Evolutionary conservation across 345 rosid genomes (phyloP).

Genomic region (Hibiscus trionum): DNA sequence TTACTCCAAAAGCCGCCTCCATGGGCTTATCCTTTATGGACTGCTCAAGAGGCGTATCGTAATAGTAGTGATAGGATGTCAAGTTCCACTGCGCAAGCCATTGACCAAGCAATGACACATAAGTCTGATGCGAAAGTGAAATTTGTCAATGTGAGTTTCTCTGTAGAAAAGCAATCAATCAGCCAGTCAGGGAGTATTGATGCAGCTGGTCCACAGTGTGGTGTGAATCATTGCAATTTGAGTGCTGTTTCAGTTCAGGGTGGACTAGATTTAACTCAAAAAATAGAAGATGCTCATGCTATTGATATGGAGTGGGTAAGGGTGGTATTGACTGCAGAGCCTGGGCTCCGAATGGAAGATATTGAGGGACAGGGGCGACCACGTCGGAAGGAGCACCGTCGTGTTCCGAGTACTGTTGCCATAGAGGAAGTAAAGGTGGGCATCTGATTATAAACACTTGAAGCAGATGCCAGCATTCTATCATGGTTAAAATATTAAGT

Average conservation of each 20-base stretch:
- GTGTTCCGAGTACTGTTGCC: constrained; percentile 98
- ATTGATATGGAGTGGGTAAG: constrained; percentile 87
- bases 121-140: constrained; percentile 64
- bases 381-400: constrained; percentile 91
- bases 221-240: constrained; percentile 7
- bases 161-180: constrained; percentile 40
- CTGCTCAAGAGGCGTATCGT: constrained; percentile 90
- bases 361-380: constrained; percentile 55
- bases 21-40: constrained; percentile 99
- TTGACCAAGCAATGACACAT: constrained; percentile 98
- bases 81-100: constrained; percentile 86
- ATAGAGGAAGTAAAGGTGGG: constrained; percentile 97
- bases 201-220: constrained; percentile 17
- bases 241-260: constrained; percentile 13
- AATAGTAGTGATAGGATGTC: constrained; percentile 98
- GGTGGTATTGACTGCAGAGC: constrained; percentile 81
- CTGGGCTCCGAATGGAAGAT: constrained; percentile 63
- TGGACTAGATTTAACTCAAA: constrained; percentile 17
- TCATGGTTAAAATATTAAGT: neutral
- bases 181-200: constrained; percentile 20
- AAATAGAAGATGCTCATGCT: constrained; percentile 19
- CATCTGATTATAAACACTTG: neutral
- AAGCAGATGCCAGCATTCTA: neutral
- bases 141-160: constrained; percentile 59
- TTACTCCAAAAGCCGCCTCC: constrained; percentile 95